Conservation (phyloP, 176 grass and related monocot genomes). For the Microstegium vimineum region DNA sequence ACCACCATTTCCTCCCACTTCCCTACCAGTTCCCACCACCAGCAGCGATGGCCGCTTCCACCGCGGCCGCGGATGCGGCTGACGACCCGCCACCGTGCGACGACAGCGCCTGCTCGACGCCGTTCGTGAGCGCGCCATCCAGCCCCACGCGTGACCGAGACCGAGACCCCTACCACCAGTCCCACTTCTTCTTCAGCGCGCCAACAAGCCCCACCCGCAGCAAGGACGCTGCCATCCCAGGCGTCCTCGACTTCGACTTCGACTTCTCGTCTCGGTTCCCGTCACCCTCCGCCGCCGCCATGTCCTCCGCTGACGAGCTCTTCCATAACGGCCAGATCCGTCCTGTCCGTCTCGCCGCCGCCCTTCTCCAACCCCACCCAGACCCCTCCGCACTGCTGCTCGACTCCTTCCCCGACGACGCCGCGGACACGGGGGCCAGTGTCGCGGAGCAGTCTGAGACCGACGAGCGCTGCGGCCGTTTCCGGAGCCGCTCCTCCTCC, state of each 20-base stretch:
- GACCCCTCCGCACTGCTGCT: not conserved
- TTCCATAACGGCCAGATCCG: constrained; percentile 95
- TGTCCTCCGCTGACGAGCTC: constrained; percentile 88
- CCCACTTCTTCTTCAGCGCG: constrained; percentile 76
- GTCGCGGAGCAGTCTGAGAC: not conserved
- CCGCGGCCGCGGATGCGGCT: too few relatives aligned
- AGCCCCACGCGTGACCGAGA: constrained; percentile 40
- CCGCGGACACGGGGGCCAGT: too few relatives aligned
- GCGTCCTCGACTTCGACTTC: constrained; percentile 18
- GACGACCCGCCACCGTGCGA: too few relatives aligned
- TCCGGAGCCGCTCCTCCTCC: constrained; percentile 47
- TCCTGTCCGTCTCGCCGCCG: constrained; percentile 30
- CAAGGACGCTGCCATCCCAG: not conserved
- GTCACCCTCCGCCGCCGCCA: constrained; percentile 40
- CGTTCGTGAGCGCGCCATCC: constrained; percentile 58
- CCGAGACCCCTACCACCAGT: not conserved
- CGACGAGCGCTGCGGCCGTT: constrained; percentile 34
- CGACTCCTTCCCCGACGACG: not conserved
- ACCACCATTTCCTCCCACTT: not conserved
- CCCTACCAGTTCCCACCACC: not conserved
- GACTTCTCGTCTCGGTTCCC: constrained; percentile 48
- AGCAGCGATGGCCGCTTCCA: not conserved
- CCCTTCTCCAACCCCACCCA: constrained; percentile 34
- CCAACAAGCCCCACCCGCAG: constrained; percentile 42
- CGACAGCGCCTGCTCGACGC: constrained; percentile 68